Evolutionary conservation across 208 protist species (phyloP).

Genomic region (Giardia muris): DNA sequence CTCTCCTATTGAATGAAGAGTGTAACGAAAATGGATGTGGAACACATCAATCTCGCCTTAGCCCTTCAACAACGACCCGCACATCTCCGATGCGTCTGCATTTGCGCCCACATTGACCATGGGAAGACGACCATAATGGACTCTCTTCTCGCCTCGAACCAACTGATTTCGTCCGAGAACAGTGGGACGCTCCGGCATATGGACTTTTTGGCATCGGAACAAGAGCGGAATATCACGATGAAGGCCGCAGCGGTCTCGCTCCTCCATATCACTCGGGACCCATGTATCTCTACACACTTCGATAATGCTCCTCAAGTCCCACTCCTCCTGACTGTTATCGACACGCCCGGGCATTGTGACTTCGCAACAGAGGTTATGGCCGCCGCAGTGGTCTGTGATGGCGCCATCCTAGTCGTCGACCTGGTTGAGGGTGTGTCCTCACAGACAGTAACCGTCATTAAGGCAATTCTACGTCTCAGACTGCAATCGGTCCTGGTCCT

Average conservation of each 20-base stretch:
- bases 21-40: too few species aligned
- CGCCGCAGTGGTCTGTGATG: conserved; percentile 26
- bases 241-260: conserved; percentile 34
- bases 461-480: not conserved
- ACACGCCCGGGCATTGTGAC: conserved; percentile 37
- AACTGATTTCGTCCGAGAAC: not conserved
- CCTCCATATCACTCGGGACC: conserved; percentile 20
- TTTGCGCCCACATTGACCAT: conserved; percentile 29
- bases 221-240: conserved; percentile 33
- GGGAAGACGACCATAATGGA: conserved; percentile 33
- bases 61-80: not conserved
- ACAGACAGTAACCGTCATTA: not conserved
- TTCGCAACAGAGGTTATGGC: conserved; percentile 28
- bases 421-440: not conserved
- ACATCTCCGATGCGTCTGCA: not conserved
- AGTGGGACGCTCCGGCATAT: not conserved
- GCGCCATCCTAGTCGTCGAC: conserved; percentile 35
- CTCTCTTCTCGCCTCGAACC: conserved; percentile 26
- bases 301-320: not conserved
- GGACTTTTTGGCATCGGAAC: conserved; percentile 26
- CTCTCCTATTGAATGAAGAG: too few species aligned
- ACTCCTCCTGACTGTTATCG: conserved; percentile 11
- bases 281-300: not conserved
- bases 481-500: not conserved
- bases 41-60: not conserved